Base-by-base conservation (phyloP, 768 basidiomycete genomes). In the Paxillus ammoniavirescens region DNA sequence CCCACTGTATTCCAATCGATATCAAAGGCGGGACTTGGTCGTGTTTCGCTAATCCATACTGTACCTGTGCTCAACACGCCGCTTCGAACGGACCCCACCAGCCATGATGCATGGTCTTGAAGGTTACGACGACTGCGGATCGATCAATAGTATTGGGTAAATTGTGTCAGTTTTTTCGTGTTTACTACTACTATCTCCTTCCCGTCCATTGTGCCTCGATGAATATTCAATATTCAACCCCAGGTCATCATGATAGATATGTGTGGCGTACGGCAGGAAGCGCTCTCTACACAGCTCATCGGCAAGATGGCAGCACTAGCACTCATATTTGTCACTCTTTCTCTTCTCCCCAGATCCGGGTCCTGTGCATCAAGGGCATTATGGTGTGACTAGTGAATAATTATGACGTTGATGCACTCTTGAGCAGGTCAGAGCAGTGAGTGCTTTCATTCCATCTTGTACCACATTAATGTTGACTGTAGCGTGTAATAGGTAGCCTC, bases 161-260 rank as follows among this genome's bases (percentile, higher is more conserved):
- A n/a, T n/a, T n/a, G n/a, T 21, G 21, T 1, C 21, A 3, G 1
- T 21, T 21, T 21, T 21, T 21, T 21, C 21, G 21, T 21, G 21
- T 21, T 2, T 21, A 21, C 21, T 21, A 21, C 21, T 21, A 21
- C 21, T 21, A 21, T 3, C 21, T 21, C 21, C 21, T 21, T 21
- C 21, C 21, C 21, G 21, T 21, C 21, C 21, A 21, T 21, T 21
- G 21, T 3, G 21, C 21, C 21, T 21, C 21, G 21, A 21, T 3
- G 21, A 21, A 21, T 21, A 21, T 21, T 21, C 21, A 21, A 21
- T 1, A 21, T 21, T 21, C 21, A 21, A 21, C 1, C 44, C 4
- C 58, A 94, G 92, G 96, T 94, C 44, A 87, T 98, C 59, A 97
- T 98, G 94, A 94, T 97, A 56, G 96, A 98, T 69, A 90, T 98